Conservation (phyloP, 2,329 filamentous ascomycete genomes). For the Colletotrichum sp. region DNA sequence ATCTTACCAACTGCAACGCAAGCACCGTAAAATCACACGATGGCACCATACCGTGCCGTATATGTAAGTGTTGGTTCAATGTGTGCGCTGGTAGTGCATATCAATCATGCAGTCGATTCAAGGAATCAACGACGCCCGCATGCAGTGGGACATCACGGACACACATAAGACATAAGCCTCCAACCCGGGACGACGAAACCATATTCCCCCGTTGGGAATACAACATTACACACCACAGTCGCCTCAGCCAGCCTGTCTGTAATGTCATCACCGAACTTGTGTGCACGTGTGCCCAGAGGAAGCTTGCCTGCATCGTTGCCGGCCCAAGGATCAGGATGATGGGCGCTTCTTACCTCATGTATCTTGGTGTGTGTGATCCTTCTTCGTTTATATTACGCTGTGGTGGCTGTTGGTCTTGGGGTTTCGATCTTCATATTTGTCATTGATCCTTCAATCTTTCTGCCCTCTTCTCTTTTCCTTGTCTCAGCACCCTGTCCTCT, state of each 20-base stretch:
- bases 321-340: background rate
- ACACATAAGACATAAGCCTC: background rate
- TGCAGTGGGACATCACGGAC: background rate
- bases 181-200: background rate
- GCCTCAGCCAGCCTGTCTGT: background rate
- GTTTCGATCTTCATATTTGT: background rate
- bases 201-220: background rate
- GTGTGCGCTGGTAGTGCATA: background rate
- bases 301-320: background rate
- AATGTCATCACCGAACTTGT: background rate
- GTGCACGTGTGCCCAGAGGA: background rate
- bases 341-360: background rate
- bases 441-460: background rate
- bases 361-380: background rate
- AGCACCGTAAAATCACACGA: background rate
- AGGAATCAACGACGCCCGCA: background rate
- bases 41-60: background rate
- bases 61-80: background rate
- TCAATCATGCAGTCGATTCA: background rate
- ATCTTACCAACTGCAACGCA: background rate
- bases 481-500: background rate
- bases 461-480: too few relatives aligned
- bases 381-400: background rate
- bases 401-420: background rate
- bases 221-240: background rate